A percentile compares a stretch with the other conserved stretches of the same genome.
phyloP scores from a whole-genome alignment of 2,329 filamentous ascomycete genomes.

The Alternaria ethzedia region DNA sequence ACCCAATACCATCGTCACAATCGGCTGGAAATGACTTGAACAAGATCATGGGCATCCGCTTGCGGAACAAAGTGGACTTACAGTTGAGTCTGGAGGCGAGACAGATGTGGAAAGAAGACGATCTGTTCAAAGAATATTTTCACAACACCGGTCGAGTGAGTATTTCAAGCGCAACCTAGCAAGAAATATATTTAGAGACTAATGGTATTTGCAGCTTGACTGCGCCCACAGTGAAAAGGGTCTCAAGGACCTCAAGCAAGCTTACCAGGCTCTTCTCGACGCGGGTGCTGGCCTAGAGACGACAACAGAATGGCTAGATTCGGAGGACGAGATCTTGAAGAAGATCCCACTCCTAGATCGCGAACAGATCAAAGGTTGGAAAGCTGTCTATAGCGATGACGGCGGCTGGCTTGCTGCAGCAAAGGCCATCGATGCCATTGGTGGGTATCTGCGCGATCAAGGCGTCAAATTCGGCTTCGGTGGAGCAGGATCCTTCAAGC shows the following conservation, averaged over 20 bases:
- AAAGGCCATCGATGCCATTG: slow-evolving; percentile 57
- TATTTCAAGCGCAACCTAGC: neutral
- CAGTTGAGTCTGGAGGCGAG: slow-evolving; percentile 43
- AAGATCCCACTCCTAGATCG: slow-evolving; percentile 50
- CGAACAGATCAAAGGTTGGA: slow-evolving; percentile 56
- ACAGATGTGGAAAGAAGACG: slow-evolving; percentile 54
- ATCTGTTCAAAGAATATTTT: slow-evolving; percentile 55
- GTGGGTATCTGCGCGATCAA: slow-evolving; percentile 45
- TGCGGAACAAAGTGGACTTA: slow-evolving; percentile 50
- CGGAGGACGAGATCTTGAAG: slow-evolving; percentile 52
- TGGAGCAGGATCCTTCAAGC: slow-evolving; percentile 52
- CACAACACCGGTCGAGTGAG: slow-evolving; percentile 52
- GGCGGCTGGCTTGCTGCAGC: slow-evolving; percentile 58
- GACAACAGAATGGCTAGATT: slow-evolving; percentile 53
- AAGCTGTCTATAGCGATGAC: slow-evolving; percentile 53
- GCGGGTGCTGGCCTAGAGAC: slow-evolving; percentile 43
- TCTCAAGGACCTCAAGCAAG: slow-evolving; percentile 40
- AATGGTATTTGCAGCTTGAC: slow-evolving; percentile 28
- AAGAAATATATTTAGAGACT: neutral
- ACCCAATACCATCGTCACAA: slow-evolving; percentile 55
- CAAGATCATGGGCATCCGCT: slow-evolving; percentile 53
- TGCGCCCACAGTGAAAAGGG: slow-evolving; percentile 48
- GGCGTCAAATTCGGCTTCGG: slow-evolving; percentile 55
- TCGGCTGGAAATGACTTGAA: slow-evolving; percentile 60
- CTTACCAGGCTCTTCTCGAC: slow-evolving; percentile 48